Evolutionary conservation across 148 eudicot species (phyloP).

Genomic region (Selenicereus undatus): DNA sequence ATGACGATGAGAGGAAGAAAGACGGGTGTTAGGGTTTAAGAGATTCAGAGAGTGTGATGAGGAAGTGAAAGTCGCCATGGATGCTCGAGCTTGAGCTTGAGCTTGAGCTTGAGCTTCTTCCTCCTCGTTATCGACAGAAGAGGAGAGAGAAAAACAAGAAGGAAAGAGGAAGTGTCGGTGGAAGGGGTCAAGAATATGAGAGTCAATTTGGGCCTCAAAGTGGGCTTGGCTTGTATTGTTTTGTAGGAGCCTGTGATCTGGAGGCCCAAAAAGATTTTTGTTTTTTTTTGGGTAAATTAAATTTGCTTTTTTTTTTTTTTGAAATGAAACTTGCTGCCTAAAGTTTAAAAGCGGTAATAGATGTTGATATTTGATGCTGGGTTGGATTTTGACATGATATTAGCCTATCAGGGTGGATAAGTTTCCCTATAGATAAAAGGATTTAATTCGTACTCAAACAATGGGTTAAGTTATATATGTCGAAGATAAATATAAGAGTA

Average conservation of each 20-base stretch:
- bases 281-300: too few relatives aligned
- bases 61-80: conserved; percentile 31
- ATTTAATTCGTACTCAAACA: too few relatives aligned
- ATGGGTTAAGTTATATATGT: too few relatives aligned
- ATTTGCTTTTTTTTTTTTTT: too few relatives aligned
- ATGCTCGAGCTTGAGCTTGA: background rate
- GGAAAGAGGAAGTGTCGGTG: background rate
- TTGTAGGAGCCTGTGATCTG: background rate
- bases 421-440: too few relatives aligned
- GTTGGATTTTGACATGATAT: too few relatives aligned
- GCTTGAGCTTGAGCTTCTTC: background rate
- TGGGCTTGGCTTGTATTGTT: background rate
- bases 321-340: too few relatives aligned
- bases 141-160: background rate
- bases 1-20: conserved; percentile 13
- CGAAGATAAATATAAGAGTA: too few relatives aligned
- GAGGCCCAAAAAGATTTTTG: background rate
- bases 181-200: too few relatives aligned
- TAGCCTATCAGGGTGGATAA: too few relatives aligned
- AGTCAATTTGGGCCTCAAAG: background rate
- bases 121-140: background rate
- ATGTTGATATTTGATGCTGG: too few relatives aligned
- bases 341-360: too few relatives aligned
- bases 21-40: conserved; percentile 18
- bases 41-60: conserved; percentile 21